phyloP scores from a whole-genome alignment of 208 protist species.

The Angomonas ambiguus region DNA sequence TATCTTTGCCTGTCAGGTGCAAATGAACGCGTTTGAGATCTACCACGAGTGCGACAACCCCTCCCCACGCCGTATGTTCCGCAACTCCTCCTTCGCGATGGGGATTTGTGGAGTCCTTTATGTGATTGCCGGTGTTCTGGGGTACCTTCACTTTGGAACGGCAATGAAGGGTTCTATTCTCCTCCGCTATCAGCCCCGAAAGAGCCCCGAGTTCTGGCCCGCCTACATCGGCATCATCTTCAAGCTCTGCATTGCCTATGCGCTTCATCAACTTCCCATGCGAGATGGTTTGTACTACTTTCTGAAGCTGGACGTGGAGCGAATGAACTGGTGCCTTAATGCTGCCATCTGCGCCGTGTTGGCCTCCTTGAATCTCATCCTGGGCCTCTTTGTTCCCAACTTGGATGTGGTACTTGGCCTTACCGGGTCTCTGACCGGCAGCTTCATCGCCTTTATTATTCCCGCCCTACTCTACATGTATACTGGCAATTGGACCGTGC shows the following conservation, averaged over 20 bases:
- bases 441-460: conserved; percentile 71
- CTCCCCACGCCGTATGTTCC: conserved; percentile 36
- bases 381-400: conserved; percentile 61
- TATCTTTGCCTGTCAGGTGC: conserved; percentile 58
- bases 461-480: conserved; percentile 66
- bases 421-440: conserved; percentile 35
- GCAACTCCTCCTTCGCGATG: conserved; percentile 28
- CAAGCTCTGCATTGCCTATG: conserved; percentile 71
- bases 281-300: conserved; percentile 61
- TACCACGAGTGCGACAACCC: conserved; percentile 42
- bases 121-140: conserved; percentile 64
- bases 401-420: conserved; percentile 75
- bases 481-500: conserved; percentile 30
- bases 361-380: conserved; percentile 25
- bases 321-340: conserved; percentile 50
- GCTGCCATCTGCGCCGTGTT: conserved; percentile 26
- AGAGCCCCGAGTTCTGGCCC: conserved; percentile 39
- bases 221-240: conserved; percentile 61
- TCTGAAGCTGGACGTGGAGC: conserved; percentile 38
- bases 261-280: conserved; percentile 47
- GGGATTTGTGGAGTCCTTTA: conserved; percentile 49
- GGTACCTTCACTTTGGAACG: conserved; percentile 61
- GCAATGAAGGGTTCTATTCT: conserved; percentile 47
- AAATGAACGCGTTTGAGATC: conserved; percentile 58
- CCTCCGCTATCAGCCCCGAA: conserved; percentile 50